Evolutionary conservation across 306 rosid species (phyloP), one percentile per base, ranked within the genome.

Genomic region (Acmispon strigosus): DNA sequence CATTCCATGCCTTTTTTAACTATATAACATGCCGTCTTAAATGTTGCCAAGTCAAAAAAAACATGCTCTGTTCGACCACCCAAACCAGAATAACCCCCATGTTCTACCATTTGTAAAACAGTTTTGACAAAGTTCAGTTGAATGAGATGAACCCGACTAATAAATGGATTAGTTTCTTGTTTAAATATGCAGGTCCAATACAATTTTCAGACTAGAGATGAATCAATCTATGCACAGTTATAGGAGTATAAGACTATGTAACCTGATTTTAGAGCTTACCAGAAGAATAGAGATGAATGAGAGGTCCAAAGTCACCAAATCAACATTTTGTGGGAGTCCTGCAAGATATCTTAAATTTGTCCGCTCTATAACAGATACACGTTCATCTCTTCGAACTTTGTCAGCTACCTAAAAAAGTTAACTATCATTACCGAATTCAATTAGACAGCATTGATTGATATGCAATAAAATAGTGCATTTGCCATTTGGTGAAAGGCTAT

Each of bases 251-350:
- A 7, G 20, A 43, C 6, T 6, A 48, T 10, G 14, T 34, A 77
- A 49, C 16, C 73, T 7, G 20, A 17, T 49, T 69, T 64, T 52
- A 82, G 74, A 57, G 24, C 92, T 74, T 90, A 94, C 96, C 97
- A 81, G 49, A 67, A 90, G 92, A 83, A 94, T 87, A 57, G 98
- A 94, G 76, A 94, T 94, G 87, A 94, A 94, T 18, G 98, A 90
- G 32, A 94, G 97, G 81, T 90, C 97, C 72, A 94, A 68, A 78
- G 98, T 90, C 80, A 89, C 96, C 76, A 94, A 80, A 83, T 94
- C 96, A 73, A 94, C 98, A 56, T 74, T 87, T 76, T 89, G 95
- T 0, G 98, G 96, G 73, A 94, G 97, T 70, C n/a, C 89, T 8
- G 89, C 37, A 44, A 93, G 90, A 70, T 90, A 84, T 90, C 98